phyloP scores from a whole-genome alignment of 2,329 filamentous ascomycete species.

The Hypoxylon sp. region DNA sequence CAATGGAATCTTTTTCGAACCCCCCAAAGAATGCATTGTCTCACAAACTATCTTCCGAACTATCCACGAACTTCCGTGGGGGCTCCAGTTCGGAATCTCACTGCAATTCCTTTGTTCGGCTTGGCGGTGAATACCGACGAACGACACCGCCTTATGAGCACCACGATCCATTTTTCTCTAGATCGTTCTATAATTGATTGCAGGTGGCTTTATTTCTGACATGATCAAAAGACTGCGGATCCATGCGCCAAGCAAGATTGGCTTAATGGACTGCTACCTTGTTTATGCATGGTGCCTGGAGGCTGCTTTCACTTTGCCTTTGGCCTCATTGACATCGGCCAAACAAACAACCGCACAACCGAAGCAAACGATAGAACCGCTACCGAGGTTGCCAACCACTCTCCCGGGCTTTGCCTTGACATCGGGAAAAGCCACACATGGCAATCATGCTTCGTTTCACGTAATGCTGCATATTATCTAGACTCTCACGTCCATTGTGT shows the following conservation, averaged over 20 bases:
- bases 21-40: conserved; percentile 21
- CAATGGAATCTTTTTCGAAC: conserved; percentile 15
- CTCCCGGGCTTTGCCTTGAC: conserved; percentile 20
- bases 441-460: conserved; percentile 13
- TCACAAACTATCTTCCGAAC: conserved; percentile 28
- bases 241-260: conserved; percentile 42
- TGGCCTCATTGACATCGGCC: conserved; percentile 32
- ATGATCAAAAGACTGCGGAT: conserved; percentile 38
- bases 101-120: conserved; percentile 8
- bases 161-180: conserved; percentile 27
- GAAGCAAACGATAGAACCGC: conserved; percentile 29
- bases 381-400: conserved; percentile 28
- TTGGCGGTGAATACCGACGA: conserved; percentile 42
- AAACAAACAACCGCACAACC: conserved; percentile 42
- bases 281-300: conserved; percentile 40
- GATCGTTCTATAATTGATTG: conserved; percentile 40
- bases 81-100: conserved; percentile 34
- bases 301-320: conserved; percentile 12
- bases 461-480: conserved; percentile 17
- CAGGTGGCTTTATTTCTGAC: conserved; percentile 38
- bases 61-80: conserved; percentile 40
- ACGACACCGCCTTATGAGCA: conserved; percentile 31
- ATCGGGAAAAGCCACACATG: conserved; percentile 10
- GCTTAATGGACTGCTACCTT: conserved; percentile 34
- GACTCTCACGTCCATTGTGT: conserved; percentile 2